Evolutionary conservation across 208 protist species (phyloP).

Genomic region (Spironucleus salmonicida): DNA sequence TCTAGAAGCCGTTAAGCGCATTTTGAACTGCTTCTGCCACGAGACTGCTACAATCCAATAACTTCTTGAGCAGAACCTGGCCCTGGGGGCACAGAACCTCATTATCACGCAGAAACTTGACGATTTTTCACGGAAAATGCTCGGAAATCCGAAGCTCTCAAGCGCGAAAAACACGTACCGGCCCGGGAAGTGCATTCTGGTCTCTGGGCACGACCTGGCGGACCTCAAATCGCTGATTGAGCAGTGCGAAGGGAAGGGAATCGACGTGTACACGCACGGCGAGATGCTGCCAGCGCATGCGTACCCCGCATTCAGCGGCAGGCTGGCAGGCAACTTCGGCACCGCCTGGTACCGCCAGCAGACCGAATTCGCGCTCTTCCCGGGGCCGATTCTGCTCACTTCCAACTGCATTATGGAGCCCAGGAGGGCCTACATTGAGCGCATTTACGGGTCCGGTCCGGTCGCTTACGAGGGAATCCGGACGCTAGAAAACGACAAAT

Average conservation of each 20-base stretch:
- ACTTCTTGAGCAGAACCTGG: background rate
- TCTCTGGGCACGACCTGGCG: conserved; percentile 34
- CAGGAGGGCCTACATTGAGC: conserved; percentile 48
- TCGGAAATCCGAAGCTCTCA: conserved; percentile 17
- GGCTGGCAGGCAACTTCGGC: conserved; percentile 55
- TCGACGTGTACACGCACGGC: conserved; percentile 68
- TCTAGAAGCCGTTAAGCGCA: no score
- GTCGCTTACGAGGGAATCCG: conserved; percentile 46
- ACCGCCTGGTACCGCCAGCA: conserved; percentile 58
- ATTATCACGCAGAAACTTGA: conserved; percentile 15
- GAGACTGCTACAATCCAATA: background rate
- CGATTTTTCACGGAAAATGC: background rate
- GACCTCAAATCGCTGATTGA: conserved; percentile 53
- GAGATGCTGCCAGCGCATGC: conserved; percentile 63
- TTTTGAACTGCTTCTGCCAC: no score
- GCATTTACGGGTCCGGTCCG: conserved; percentile 51
- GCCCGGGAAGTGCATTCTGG: conserved; percentile 31
- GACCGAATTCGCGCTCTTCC: conserved; percentile 56
- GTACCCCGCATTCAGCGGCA: conserved; percentile 56
- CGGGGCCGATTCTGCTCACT: conserved; percentile 66
- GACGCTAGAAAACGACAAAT: conserved; percentile 45
- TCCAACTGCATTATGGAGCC: conserved; percentile 63
- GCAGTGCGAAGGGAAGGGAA: conserved; percentile 37
- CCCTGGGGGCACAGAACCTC: background rate
- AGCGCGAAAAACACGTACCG: background rate